phyloP scores from a whole-genome alignment of 345 rosid genomes.

The Acer negundo region DNA sequence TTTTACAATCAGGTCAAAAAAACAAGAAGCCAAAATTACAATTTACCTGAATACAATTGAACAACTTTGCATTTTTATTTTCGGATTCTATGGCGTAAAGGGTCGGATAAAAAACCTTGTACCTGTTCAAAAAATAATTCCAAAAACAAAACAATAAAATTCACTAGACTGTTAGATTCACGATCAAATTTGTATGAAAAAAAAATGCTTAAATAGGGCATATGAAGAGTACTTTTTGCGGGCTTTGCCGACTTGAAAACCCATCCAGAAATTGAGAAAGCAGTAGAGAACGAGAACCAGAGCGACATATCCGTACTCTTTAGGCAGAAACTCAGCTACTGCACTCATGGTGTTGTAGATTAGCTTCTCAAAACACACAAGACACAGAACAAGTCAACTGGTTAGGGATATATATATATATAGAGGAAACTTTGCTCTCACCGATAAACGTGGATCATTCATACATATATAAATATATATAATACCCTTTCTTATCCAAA shows the following conservation, averaged over 20 bases:
- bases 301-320: conserved; percentile 79
- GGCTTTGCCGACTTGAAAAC: conserved; percentile 58
- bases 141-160: background rate
- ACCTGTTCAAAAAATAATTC: conserved; percentile 33
- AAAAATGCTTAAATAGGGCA: background rate
- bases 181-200: background rate
- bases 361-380: too few species aligned
- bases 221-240: conserved; percentile 54
- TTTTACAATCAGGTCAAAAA: background rate
- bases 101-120: conserved; percentile 71
- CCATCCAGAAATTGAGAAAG: conserved; percentile 80
- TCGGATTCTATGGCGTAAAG: conserved; percentile 83
- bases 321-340: conserved; percentile 42
- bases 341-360: conserved; percentile 20
- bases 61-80: conserved; percentile 78
- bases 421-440: too few species aligned
- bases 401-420: too few species aligned
- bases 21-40: background rate
- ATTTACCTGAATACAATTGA: conserved; percentile 87
- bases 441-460: too few species aligned
- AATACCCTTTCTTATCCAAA: too few species aligned
- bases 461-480: too few species aligned
- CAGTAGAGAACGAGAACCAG: conserved; percentile 67
- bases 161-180: background rate
- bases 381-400: too few species aligned